Base-by-base conservation (phyloP, 75 land plant species). In the Pinus albicaulis region DNA sequence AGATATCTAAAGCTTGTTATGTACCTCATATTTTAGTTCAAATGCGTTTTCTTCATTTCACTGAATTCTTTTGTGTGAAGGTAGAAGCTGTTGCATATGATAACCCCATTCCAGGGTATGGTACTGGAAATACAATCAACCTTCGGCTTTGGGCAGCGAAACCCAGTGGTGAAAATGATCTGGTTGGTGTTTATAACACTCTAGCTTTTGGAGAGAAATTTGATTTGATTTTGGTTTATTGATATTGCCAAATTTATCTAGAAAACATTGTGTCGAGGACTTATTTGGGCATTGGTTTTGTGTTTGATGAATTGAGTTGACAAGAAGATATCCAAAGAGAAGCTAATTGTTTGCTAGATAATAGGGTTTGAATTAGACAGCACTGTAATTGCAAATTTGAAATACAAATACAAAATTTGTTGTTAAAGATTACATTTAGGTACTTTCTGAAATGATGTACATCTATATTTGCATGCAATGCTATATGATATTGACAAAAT, bases 41-140 rank as follows among this genome's bases (percentile, higher is more conserved):
- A 17, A 38, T 41, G n/a, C 23, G 38, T 19, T 44, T 38, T 68
- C 48, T 28, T 20, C 12, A 34, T 19, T 68, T 68, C 48, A 38
- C 17, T 41, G 6, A 36, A 19, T 68, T 68, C 22, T 10, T 22
- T 38, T 44, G 25, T 24, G 13, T 77, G 31, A 59, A 92, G 94
- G 92, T 92, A 74, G 95, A 90, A 77, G 95, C 95, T 31, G 91
- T 92, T 76, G 95, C 95, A 5, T 92, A 92, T 84, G 95, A 92
- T 79, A 88, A 90, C 72, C 95, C 93, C n/a, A 90, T 92, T 25
- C 95, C 95, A 68, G 95, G 95, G 16, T 92, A 88, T 88, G 83
- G 80, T 56, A 92, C 95, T 61, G 82, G 75, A 61, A 92, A 88
- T 75, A 88, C 93, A 11, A 88, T 90, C 53, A 92, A 86, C 76